Evolutionary conservation across 2,329 filamentous ascomycete species (phyloP).

Genomic region (Drechslerella coelobrocha): DNA sequence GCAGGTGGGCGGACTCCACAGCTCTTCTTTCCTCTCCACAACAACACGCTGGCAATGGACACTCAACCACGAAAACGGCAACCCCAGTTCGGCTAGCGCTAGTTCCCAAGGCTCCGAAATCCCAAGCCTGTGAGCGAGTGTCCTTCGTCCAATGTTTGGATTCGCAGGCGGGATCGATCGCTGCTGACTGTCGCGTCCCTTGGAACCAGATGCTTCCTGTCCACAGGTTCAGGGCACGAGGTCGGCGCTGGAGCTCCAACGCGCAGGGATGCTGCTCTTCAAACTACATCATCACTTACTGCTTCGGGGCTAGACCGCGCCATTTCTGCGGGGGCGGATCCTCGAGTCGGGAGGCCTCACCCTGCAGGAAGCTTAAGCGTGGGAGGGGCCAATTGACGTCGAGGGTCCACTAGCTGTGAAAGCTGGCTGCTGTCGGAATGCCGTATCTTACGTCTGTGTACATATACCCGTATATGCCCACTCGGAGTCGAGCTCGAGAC

Average conservation of each 20-base stretch:
- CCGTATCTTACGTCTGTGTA: neutral
- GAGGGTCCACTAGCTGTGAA: no score
- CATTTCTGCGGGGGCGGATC: neutral
- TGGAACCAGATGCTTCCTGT: constrained; percentile 33
- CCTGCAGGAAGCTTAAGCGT: neutral
- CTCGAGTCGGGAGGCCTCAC: neutral
- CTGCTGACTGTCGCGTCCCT: constrained; percentile 11
- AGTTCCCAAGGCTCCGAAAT: neutral
- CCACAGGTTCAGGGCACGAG: constrained; percentile 49
- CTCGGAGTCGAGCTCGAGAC: no score
- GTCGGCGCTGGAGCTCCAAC: constrained; percentile 8
- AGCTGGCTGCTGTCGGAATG: neutral
- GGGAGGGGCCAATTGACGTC: neutral
- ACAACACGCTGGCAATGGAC: constrained; percentile 1
- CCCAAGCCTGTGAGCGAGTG: neutral
- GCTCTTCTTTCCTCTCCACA: neutral
- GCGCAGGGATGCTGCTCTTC: constrained; percentile 13
- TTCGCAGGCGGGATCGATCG: constrained; percentile 7
- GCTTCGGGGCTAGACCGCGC: constrained; percentile 1
- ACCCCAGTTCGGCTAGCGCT: neutral
- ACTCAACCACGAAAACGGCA: neutral
- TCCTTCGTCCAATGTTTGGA: constrained; percentile 4
- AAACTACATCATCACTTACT: constrained; percentile 9
- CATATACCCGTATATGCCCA: neutral
- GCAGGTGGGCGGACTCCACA: no score